Evolutionary conservation across 441 rosid species (phyloP).

Genomic region (Gossypium aridum): DNA sequence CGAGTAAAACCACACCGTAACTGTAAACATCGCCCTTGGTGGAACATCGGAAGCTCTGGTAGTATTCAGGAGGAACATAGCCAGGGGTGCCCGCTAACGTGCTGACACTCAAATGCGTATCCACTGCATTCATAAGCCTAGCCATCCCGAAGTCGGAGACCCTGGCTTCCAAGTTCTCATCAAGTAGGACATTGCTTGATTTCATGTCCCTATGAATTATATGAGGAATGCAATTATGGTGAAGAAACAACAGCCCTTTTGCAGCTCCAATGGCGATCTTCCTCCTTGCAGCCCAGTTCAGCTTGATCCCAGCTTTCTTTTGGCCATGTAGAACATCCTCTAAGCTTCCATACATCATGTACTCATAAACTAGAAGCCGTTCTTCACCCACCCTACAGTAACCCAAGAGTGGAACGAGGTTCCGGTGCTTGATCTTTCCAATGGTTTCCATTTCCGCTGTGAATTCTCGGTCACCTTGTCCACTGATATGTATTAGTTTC

Average conservation of each 20-base stretch:
- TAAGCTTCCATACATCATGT: slow-evolving; percentile 88
- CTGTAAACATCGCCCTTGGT: slow-evolving; percentile 94
- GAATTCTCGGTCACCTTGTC: slow-evolving; percentile 96
- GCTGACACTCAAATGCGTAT: slow-evolving; percentile 96
- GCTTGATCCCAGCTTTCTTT: slow-evolving; percentile 53
- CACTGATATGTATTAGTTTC: slow-evolving; percentile 79
- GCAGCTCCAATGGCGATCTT: slow-evolving; percentile 94
- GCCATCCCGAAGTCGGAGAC: slow-evolving; percentile 99
- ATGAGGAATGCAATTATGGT: slow-evolving; percentile 84
- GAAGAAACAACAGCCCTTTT: slow-evolving; percentile 82
- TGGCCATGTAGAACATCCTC: slow-evolving; percentile 81
- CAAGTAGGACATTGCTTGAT: slow-evolving; percentile 87
- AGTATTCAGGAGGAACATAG: slow-evolving; percentile 95
- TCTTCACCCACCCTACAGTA: slow-evolving; percentile 94
- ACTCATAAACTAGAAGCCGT: slow-evolving; percentile 89
- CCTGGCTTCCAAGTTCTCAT: slow-evolving; percentile 76
- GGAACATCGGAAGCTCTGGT: slow-evolving; percentile 91
- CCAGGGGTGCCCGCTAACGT: slow-evolving; percentile 99
- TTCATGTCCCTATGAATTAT: slow-evolving; percentile 98
- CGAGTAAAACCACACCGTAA: slow-evolving; percentile 82
- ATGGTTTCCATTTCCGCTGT: slow-evolving; percentile 97
- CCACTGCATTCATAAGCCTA: slow-evolving; percentile 73
- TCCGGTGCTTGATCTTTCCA: slow-evolving; percentile 90
- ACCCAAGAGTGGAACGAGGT: slow-evolving; percentile 91
- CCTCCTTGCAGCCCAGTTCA: slow-evolving; percentile 77